Evolutionary conservation across 2,329 filamentous ascomycete species (phyloP).

Genomic region (Cladosporium oxysporum): DNA sequence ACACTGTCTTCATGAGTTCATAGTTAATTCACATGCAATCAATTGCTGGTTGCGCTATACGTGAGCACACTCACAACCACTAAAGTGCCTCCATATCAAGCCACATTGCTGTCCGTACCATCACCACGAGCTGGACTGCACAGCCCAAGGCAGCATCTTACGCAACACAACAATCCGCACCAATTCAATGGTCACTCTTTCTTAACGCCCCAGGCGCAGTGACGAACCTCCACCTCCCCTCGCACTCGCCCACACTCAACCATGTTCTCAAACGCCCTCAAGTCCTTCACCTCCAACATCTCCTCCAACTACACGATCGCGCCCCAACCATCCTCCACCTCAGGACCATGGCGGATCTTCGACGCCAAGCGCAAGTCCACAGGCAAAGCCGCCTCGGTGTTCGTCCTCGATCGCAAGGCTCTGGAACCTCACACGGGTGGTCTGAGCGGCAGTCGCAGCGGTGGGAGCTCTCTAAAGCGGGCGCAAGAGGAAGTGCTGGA

Average conservation of each 20-base stretch:
- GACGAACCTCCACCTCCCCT: not conserved
- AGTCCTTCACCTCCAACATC: slow-evolving; percentile 94
- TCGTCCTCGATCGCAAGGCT: slow-evolving; percentile 88
- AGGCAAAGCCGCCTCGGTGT: slow-evolving; percentile 84
- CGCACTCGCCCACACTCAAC: slow-evolving; percentile 29
- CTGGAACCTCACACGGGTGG: slow-evolving; percentile 62
- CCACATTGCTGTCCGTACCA: not conserved
- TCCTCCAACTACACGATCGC: slow-evolving; percentile 86
- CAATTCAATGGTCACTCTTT: not conserved
- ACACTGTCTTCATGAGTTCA: not conserved
- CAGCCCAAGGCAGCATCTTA: not conserved
- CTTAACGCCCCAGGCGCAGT: not conserved
- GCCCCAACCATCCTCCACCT: slow-evolving; percentile 71
- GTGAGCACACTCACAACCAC: not conserved
- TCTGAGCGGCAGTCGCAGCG: slow-evolving; percentile 57
- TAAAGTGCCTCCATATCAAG: not conserved
- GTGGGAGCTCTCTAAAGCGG: slow-evolving; percentile 71
- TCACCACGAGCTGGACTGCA: not conserved
- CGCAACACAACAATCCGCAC: not conserved
- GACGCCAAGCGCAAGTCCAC: slow-evolving; percentile 97
- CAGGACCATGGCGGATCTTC: slow-evolving; percentile 96
- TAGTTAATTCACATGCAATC: not conserved
- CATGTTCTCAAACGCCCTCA: slow-evolving; percentile 93
- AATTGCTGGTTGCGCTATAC: not conserved
- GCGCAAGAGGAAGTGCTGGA: slow-evolving; percentile 88